Conservation (phyloP, 2,329 filamentous ascomycete species). For the Trichophyton schoenleinii region DNA sequence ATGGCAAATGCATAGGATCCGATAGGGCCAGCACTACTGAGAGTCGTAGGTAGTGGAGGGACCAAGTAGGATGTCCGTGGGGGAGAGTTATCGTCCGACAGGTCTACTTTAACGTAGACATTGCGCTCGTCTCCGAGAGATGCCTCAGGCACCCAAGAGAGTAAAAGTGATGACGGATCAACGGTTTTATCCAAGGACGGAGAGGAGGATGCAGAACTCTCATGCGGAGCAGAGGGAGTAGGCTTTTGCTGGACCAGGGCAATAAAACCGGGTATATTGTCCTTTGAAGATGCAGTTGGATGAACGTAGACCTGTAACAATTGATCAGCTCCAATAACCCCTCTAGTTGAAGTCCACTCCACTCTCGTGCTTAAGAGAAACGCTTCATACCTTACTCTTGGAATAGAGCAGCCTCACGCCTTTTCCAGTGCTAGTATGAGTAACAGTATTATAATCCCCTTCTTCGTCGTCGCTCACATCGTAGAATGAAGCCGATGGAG, state of each 20-base stretch:
- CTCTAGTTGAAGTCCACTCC: neutral
- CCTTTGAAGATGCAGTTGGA: conserved; percentile 80
- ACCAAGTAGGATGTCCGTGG: conserved; percentile 83
- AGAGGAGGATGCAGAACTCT: conserved; percentile 32
- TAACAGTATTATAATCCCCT: conserved; percentile 86
- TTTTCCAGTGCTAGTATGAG: conserved; percentile 59
- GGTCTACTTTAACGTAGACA: conserved; percentile 91
- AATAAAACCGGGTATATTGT: conserved; percentile 91
- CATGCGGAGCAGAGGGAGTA: conserved; percentile 20
- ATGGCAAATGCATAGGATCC: conserved; percentile 86
- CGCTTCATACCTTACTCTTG: conserved; percentile 70
- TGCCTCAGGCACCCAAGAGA: conserved; percentile 88
- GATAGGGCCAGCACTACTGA: conserved; percentile 54
- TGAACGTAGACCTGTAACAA: conserved; percentile 76
- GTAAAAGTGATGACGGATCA: conserved; percentile 58
- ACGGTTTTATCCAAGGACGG: conserved; percentile 24
- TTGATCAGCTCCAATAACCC: neutral
- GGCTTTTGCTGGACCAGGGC: conserved; percentile 80
- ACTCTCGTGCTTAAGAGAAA: neutral
- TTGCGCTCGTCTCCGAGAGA: conserved; percentile 73
- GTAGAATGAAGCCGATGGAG: conserved; percentile 80
- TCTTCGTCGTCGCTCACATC: conserved; percentile 95
- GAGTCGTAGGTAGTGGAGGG: conserved; percentile 76
- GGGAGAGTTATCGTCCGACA: conserved; percentile 68
- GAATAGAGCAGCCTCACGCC: conserved; percentile 86